Evolutionary conservation across 2,329 filamentous ascomycete species (phyloP).

Genomic region (Allantophomopsis lycopodina): DNA sequence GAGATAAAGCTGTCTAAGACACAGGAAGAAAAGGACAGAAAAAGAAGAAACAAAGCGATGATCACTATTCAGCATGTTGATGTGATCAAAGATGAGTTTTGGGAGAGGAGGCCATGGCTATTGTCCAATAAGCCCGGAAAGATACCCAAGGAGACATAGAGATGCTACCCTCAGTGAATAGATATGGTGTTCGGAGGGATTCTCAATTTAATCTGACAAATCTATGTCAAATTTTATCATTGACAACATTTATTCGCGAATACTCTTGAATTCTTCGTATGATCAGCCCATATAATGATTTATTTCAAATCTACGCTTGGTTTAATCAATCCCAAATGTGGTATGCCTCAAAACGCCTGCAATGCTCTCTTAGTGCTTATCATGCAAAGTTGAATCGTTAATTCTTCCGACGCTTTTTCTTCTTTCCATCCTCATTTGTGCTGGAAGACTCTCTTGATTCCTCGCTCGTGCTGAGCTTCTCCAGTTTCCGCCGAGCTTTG

Average conservation of each 20-base stretch:
- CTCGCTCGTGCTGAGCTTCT: constrained; percentile 13
- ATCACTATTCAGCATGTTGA: constrained; percentile 79
- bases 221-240: too few species aligned
- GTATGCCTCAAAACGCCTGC: constrained; percentile 1
- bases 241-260: too few species aligned
- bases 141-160: constrained; percentile 40
- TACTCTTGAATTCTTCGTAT: too few species aligned
- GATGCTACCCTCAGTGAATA: neutral
- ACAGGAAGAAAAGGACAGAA: constrained; percentile 73
- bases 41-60: constrained; percentile 64
- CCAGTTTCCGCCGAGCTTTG: constrained; percentile 21
- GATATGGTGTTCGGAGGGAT: too few species aligned
- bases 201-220: too few species aligned
- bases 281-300: too few species aligned
- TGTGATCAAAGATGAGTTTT: constrained; percentile 92
- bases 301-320: too few species aligned
- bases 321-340: too few species aligned
- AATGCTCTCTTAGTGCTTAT: constrained; percentile 1
- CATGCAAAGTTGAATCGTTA: too few species aligned
- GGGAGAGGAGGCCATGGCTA: constrained; percentile 77
- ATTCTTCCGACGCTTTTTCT: constrained; percentile 15
- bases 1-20: constrained; percentile 53
- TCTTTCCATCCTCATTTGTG: constrained; percentile 13
- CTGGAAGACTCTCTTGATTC: constrained; percentile 5
- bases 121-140: constrained; percentile 61